Evolutionary conservation across 139 green algal species (phyloP).

Genomic region (Eudorina sp.): DNA sequence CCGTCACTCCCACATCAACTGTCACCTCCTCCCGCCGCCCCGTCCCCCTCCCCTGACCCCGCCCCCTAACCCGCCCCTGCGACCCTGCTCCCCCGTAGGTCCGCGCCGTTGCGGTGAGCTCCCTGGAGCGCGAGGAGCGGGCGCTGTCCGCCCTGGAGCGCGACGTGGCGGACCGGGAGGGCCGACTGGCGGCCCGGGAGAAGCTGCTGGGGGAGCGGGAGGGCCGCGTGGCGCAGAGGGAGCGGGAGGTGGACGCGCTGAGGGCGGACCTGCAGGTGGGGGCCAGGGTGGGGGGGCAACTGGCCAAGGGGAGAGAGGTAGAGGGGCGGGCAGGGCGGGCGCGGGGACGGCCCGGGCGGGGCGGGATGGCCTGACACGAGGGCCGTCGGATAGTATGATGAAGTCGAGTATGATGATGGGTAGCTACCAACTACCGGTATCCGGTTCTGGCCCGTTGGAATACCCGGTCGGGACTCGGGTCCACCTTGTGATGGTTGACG

Average conservation of each 20-base stretch:
- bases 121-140: slow-evolving; percentile 61
- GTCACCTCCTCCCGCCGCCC: not conserved
- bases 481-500: no score
- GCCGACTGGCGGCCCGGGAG: slow-evolving; percentile 46
- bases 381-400: no score
- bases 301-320: not conserved
- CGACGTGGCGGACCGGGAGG: slow-evolving; percentile 59
- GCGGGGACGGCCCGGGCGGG: no score
- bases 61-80: not conserved
- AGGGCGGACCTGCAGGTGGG: slow-evolving; percentile 50
- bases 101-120: slow-evolving; percentile 46
- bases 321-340: not conserved
- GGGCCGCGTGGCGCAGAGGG: slow-evolving; percentile 40
- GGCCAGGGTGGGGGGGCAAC: not conserved
- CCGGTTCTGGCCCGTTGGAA: no score
- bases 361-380: no score
- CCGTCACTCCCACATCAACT: no score
- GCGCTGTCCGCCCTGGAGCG: slow-evolving; percentile 56
- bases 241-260: slow-evolving; percentile 58
- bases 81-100: slow-evolving; percentile 5
- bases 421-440: no score
- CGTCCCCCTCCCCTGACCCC: not conserved
- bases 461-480: no score
- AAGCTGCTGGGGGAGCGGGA: slow-evolving; percentile 58
- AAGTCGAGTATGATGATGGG: no score